These are phyloP conservation scores for Dioszegia crocea DNA, from an alignment of 768 basidiomycete genomes.

Conservation along the genomic window DNA sequence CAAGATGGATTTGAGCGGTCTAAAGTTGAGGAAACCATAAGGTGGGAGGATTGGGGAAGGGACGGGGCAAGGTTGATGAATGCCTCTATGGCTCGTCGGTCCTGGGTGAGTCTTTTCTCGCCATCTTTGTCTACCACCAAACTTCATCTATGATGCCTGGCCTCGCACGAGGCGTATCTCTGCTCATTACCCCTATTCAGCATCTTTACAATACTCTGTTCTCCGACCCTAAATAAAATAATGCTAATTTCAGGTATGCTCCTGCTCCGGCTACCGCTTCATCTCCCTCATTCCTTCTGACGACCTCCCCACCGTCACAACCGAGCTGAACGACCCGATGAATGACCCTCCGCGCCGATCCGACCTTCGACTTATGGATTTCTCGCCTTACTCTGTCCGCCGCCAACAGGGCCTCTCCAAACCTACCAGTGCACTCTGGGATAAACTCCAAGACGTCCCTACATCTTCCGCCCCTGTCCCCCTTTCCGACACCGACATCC, in stretches of 20 bases:
- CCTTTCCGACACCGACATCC: background rate
- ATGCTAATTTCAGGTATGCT: slow-evolving; percentile 35
- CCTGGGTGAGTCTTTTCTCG: slow-evolving; percentile 30
- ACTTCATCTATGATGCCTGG: too few relatives aligned
- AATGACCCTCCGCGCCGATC: slow-evolving; percentile 13
- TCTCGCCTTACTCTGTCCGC: slow-evolving; percentile 34
- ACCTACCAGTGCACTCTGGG: background rate
- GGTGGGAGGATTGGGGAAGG: slow-evolving; percentile 40
- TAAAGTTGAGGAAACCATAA: slow-evolving; percentile 17
- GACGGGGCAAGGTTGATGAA: slow-evolving; percentile 28
- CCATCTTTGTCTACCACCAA: too few relatives aligned
- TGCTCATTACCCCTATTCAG: too few relatives aligned
- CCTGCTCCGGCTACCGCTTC: slow-evolving; percentile 43
- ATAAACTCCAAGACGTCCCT: slow-evolving; percentile 1
- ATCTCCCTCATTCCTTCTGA: slow-evolving; percentile 27
- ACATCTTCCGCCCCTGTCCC: slow-evolving; percentile 5
- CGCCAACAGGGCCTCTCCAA: background rate
- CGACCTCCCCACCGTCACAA: background rate
- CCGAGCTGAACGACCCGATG: background rate
- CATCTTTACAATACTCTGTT: too few relatives aligned
- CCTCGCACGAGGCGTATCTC: too few relatives aligned
- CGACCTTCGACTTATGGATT: slow-evolving; percentile 32
- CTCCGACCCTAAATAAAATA: too few relatives aligned
- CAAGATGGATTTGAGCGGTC: slow-evolving; percentile 12
- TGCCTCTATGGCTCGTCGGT: slow-evolving; percentile 25